Base-by-base conservation (phyloP, 805 yeast species). In the Candida methanosorbosa region DNA sequence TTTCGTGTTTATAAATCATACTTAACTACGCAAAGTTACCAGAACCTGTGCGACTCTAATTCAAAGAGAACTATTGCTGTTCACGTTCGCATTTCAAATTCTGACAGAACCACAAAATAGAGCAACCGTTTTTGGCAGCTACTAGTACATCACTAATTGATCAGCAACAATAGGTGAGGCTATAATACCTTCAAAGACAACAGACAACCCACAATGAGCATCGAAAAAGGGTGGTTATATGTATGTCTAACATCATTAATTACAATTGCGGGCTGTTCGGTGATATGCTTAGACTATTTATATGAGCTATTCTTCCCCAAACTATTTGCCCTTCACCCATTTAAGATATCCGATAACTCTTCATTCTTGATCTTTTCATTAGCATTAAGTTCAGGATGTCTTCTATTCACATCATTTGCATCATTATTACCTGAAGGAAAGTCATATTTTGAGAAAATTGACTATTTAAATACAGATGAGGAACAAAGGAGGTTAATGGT, bases 341-440 rank as follows among this genome's bases (percentile, higher is more conserved):
- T 81, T 51, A 59, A 68, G 26, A 65, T 82, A 29, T 66, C 70
- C 35, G 69, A 72, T 36, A 78, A 81, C 50, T 72, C 79, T 25
- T 56, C 60, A 12, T 78, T 88, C 50, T 66, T 90, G 40, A 77
- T 83, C 27, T 77, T 77, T 23, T 81, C 94, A 2, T 66, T 90
- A 20, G 72, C 92, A 0, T 57, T 88, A 33, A 77, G 88, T 43
- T 66, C 90, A 0, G 97, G 98, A 0, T 84, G 94, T 18, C 67
- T 90, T 54, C 38, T 80, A 2, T 75, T 87, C 48, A 86, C 97
- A 0, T 73, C 95, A 0, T 58, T 90, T 33, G 81, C 75, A 59
- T 72, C 78, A 40, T 63, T 90, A 33, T 58, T 88, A n/a, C 96
- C 97, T 0, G 78, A 75, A 40, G 71, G 84, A 0, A 45, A 57